Evolutionary conservation across 331 rosid species (phyloP), one percentile per base, ranked within the genome.

Genomic region (Malus hybrid): DNA sequence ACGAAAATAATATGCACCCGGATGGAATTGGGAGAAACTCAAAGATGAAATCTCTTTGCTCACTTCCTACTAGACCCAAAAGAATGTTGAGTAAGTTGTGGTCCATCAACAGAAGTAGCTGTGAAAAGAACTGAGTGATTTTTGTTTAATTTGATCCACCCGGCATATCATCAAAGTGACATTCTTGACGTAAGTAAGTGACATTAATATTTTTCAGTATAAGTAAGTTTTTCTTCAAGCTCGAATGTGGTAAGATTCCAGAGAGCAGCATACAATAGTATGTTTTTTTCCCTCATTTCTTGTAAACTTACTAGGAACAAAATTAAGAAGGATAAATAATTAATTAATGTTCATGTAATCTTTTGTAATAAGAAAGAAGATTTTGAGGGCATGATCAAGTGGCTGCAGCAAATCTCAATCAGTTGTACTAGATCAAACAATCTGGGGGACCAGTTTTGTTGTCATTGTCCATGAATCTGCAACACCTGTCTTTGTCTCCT

Each of bases 21-120:
- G 83, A 83, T 78, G 96, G 81, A 60, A 84, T 86, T 48, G 89
- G 78, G 20, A 87, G 93, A 69, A 81, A 70, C 34, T 80, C 84
- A 24, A 90, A 74, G 89, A 81, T 90, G 33, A 95, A 89, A 80
- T 70, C 82, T 67, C 34, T 90, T 7, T 90, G 97, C 66, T 84
- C 89, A 55, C 84, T 95, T 74, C 99, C 99, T 13, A 65, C 88
- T 36, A 89, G 85, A 78, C 99, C 99, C 63, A 92, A 86, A 83
- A 89, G 85, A 83, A 95, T 95, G 90, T 73, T 95, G 56, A 85
- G 97, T 71, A 95, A 90, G 91, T 84, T 95, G 52, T 95, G 99
- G 99, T 83, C 88, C 70, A 78, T 82, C 72, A 90, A 87, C 79
- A 90, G 93, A 90, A 86, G 33, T 46, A 46, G 62, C 56, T 84